A percentile compares a stretch with the other conserved stretches of the same genome.
These are phyloP conservation scores for Phylloporus sp. DNA, from an alignment of 1,284 basidiomycete species.

Conservation along the genomic window DNA sequence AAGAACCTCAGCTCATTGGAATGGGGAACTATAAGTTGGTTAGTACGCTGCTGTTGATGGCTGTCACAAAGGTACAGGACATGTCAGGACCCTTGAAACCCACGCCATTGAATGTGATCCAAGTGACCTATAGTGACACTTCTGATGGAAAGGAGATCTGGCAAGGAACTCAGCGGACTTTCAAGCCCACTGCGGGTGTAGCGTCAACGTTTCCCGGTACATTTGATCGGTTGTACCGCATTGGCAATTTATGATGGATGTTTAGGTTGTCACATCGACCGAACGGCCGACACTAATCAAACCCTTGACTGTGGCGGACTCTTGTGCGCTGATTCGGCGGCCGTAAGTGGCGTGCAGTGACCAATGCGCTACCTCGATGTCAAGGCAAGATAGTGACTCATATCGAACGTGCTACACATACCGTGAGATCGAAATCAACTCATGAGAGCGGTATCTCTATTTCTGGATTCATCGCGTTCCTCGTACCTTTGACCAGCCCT, in stretches of 20 bases:
- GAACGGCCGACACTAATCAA: constrained; percentile 3
- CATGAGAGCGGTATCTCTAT: not conserved
- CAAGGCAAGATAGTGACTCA: no score
- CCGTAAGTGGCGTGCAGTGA: not conserved
- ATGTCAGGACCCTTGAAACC: no score
- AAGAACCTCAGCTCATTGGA: no score
- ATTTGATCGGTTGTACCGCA: not conserved
- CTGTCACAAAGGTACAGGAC: no score
- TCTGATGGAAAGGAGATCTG: not conserved
- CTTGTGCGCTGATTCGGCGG: not conserved
- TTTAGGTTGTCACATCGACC: not conserved
- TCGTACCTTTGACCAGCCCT: no score
- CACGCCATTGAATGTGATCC: no score
- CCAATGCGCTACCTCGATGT: not conserved
- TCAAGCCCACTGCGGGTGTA: no score
- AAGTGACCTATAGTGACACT: not conserved
- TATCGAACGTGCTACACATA: constrained; percentile 3
- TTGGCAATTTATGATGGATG: not conserved
- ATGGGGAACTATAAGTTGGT: no score
- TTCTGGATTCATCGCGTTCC: not conserved
- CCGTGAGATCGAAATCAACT: not conserved
- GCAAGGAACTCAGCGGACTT: not conserved
- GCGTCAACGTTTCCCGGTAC: not conserved
- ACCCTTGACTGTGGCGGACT: not conserved
- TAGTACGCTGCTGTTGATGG: no score